These are phyloP conservation scores for Paramecium sexaurelia DNA, from an alignment of 73 alveolate genomes.

Conservation along the genomic window DNA sequence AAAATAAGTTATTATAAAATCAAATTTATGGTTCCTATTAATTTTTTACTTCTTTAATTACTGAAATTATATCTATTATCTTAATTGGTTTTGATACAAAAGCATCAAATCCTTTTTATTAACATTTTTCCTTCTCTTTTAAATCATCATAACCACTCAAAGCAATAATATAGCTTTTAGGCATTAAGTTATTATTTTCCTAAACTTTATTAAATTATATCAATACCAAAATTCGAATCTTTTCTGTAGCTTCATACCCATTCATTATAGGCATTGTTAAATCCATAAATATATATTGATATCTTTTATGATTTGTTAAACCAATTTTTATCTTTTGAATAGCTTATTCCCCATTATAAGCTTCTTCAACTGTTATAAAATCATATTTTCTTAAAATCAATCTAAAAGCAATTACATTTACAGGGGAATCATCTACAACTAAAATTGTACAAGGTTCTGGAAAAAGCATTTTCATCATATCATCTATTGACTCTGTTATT, in stretches of 20 bases:
- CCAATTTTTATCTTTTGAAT: not conserved
- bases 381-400: not conserved
- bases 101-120: constrained; percentile 37
- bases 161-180: constrained; percentile 4
- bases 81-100: constrained; percentile 37
- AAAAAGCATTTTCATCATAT: not conserved
- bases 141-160: constrained; percentile 39
- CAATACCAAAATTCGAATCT: not conserved
- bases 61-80: not conserved
- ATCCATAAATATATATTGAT: constrained; percentile 26
- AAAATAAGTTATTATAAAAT: not conserved
- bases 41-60: not conserved
- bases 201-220: not conserved
- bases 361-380: not conserved
- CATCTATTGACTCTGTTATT: not conserved
- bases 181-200: not conserved
- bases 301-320: not conserved
- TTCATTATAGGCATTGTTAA: constrained; percentile 26
- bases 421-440: constrained; percentile 27
- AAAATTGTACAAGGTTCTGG: not conserved
- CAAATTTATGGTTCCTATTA: not conserved
- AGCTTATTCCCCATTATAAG: constrained; percentile 53
- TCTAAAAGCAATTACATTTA: constrained; percentile 14
- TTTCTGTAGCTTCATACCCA: not conserved
- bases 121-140: constrained; percentile 30